phyloP scores from a whole-genome alignment of 2,329 filamentous ascomycete genomes.

The Ceratocystis colombiana region DNA sequence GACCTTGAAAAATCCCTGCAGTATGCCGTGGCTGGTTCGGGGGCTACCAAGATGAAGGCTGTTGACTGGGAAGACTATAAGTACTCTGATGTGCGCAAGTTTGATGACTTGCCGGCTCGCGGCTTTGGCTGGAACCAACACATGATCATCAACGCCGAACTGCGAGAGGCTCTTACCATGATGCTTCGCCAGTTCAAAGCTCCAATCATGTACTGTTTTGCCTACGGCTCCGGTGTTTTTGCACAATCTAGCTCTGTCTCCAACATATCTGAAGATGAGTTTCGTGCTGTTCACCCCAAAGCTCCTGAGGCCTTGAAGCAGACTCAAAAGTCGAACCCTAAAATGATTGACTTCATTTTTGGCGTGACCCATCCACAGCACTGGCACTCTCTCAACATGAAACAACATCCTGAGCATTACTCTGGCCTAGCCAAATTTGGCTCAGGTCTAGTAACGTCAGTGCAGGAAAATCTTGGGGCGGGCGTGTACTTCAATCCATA shows the following conservation, averaged over 20 bases:
- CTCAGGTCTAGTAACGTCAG: conserved; percentile 70
- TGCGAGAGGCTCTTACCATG: conserved; percentile 79
- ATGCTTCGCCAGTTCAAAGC: conserved; percentile 87
- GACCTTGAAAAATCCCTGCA: conserved; percentile 19
- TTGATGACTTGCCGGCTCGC: conserved; percentile 39
- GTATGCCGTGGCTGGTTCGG: conserved; percentile 15
- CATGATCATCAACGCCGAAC: conserved; percentile 89
- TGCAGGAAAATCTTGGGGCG: conserved; percentile 82
- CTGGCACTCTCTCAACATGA: conserved; percentile 89
- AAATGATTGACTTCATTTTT: conserved; percentile 98
- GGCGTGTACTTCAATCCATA: conserved; percentile 98
- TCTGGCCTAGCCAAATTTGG: conserved; percentile 74
- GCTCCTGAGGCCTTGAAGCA: conserved; percentile 71
- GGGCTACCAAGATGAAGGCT: conserved; percentile 3
- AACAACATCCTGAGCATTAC: conserved; percentile 84
- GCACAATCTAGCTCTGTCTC: conserved; percentile 54
- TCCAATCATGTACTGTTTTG: conserved; percentile 91
- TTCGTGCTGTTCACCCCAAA: conserved; percentile 64
- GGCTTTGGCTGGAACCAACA: conserved; percentile 89
- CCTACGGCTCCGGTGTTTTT: conserved; percentile 95
- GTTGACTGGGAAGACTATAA: conserved; percentile 38
- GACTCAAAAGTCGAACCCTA: conserved; percentile 76
- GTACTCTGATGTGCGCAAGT: conserved; percentile 37
- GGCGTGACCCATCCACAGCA: conserved; percentile 90
- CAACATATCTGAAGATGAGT: conserved; percentile 45